Evolutionary conservation across 139 green algal species (phyloP).

Genomic region (Tetradesmus obliquus): DNA sequence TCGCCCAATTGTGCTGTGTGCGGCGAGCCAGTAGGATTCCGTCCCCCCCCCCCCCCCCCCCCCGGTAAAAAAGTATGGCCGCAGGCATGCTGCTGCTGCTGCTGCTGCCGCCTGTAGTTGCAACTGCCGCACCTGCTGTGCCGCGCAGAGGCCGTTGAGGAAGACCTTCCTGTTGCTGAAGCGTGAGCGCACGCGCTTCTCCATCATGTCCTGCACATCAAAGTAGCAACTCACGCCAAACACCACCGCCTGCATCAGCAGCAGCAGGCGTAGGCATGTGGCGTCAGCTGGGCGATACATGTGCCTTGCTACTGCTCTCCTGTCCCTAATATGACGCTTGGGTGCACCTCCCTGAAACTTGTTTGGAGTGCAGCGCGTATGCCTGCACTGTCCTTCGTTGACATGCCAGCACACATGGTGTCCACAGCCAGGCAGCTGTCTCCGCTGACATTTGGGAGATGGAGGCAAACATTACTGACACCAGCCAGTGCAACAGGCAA

Average conservation of each 20-base stretch:
- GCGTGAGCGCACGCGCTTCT: conserved; percentile 86
- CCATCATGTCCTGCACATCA: conserved; percentile 83
- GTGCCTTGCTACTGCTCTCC: neutral
- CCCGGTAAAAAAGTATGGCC: too few species aligned
- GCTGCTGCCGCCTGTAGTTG: neutral
- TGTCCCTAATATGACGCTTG: too few species aligned
- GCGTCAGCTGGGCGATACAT: neutral
- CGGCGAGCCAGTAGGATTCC: too few species aligned
- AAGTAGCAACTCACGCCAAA: conserved; percentile 71
- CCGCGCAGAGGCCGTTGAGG: conserved; percentile 43
- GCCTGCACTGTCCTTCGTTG: too few species aligned
- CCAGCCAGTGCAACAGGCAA: too few species aligned
- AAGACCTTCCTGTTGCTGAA: conserved; percentile 75
- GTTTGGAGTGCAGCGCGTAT: neutral
- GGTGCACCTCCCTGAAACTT: too few species aligned
- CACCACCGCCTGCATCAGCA: conserved; percentile 70
- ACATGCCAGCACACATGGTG: too few species aligned
- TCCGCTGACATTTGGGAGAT: too few species aligned
- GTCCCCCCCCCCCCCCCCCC: too few species aligned
- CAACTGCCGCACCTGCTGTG: neutral
- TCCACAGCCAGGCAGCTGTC: too few species aligned
- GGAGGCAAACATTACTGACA: too few species aligned
- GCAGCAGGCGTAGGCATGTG: neutral
- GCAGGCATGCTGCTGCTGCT: neutral
- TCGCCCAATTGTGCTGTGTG: too few species aligned